A percentile compares a stretch with the other conserved stretches of the same genome.
Evolutionary conservation across 441 rosid genomes (phyloP).

Genomic region (Mallotus japonicus): DNA sequence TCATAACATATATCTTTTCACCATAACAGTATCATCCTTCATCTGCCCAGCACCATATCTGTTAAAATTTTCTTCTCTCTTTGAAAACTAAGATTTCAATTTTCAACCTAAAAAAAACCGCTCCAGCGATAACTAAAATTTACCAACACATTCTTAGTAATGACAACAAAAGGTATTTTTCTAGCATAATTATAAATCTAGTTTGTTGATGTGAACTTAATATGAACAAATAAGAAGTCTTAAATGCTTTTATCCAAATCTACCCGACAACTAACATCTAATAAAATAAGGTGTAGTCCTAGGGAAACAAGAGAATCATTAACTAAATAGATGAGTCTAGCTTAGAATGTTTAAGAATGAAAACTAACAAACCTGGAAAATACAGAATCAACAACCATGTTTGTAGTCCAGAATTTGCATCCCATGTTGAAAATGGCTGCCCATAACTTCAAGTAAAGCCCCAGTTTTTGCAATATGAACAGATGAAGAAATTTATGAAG

Average conservation of each 20-base stretch:
- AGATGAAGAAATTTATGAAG: constrained; percentile 17
- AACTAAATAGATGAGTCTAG: constrained; percentile 20
- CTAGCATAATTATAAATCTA: neutral
- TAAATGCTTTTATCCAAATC: neutral
- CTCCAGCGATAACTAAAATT: neutral
- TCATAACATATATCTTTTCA: too few relatives aligned
- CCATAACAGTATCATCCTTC: too few relatives aligned
- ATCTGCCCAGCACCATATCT: neutral
- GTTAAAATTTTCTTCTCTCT: neutral
- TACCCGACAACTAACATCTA: neutral
- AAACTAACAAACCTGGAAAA: constrained; percentile 41
- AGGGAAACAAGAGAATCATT: neutral
- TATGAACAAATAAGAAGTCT: neutral
- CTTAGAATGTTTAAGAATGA: constrained; percentile 19
- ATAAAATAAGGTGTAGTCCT: neutral
- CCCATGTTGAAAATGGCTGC: constrained; percentile 31
- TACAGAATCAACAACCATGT: constrained; percentile 30
- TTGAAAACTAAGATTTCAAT: neutral
- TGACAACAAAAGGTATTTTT: neutral
- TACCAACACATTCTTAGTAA: neutral
- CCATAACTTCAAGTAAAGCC: constrained; percentile 27
- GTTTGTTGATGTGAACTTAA: neutral
- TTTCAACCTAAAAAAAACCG: neutral
- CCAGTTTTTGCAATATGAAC: constrained; percentile 25
- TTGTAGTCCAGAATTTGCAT: constrained; percentile 38